Base-by-base conservation (phyloP, 495 filamentous ascomycete species). In the Penicillium pulvis region DNA sequence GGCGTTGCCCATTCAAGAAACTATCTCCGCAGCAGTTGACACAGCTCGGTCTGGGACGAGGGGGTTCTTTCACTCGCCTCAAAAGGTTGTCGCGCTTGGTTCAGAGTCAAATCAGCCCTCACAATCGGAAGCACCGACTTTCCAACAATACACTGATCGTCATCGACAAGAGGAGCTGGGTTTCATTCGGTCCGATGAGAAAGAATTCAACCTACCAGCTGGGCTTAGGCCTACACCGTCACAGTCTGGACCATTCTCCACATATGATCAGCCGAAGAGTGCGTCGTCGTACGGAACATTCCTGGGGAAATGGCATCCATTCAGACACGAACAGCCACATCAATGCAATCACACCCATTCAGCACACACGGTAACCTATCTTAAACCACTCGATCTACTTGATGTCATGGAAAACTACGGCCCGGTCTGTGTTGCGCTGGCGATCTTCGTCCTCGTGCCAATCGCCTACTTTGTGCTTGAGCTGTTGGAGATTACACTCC, bases 391-490 rank as follows among this genome's bases (percentile, higher is more conserved):
- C 6, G 58, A 62, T 17, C 6, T 65, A 0, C 28, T 65, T 16
- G 63, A 65, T n/a, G 2, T 65, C 12, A 17, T 68, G 20, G 62
- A 62, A 20, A 12, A 49, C 1, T 58, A 66, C 41, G 63, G 61
- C 6, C 66, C 66, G 0, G 61, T 69, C 39, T 61, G 62, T 16
- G 55, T 71, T 9, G 66, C 53, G 1, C 39, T 69, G 16, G 42
- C 49, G 4, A 52, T 71, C 3, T 69, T 71, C 31, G 45, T 69
- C 1, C 61, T 71, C 1, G 55, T 65, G 4, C 66, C 68, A 2
- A 56, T 68, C 30, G 58, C 63, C 2, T 63, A 69, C 41, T 50
- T 67, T 20, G 16, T 67, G 7, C 55, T 71, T 5, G 63, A 65
- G 31, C n/a, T 69, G 31, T 17, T 68, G 4, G 68, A 69, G 30